Conservation (phyloP, 2,329 filamentous ascomycete genomes). For the Byssoonygena ceratinophila region DNA sequence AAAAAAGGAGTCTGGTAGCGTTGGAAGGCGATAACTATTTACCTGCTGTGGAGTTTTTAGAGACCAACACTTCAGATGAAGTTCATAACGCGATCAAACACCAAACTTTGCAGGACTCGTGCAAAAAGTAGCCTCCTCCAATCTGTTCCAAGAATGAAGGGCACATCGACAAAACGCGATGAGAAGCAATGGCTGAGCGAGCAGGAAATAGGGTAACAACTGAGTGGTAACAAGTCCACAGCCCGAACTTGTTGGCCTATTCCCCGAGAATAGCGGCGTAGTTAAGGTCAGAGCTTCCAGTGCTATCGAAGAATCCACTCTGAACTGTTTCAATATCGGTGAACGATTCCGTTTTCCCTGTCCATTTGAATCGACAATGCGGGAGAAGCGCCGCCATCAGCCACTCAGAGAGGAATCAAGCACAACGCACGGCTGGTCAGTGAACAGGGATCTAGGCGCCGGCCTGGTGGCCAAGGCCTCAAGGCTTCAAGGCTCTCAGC, state of each 20-base stretch:
- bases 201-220: not conserved
- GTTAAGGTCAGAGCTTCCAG: not conserved
- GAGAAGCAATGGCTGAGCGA: not conserved
- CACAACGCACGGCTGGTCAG: not conserved
- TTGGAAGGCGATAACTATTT: no score
- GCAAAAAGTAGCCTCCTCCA: not conserved
- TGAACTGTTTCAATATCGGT: not conserved
- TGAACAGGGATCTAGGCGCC: conserved; percentile 9
- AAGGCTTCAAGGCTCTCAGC: not conserved
- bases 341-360: not conserved
- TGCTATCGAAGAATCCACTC: not conserved
- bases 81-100: not conserved
- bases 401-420: not conserved
- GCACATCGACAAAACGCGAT: not conserved
- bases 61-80: not conserved
- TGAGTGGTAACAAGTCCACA: not conserved
- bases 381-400: not conserved
- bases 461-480: conserved; percentile 6
- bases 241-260: not conserved
- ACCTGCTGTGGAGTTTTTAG: no score
- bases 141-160: not conserved
- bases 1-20: not conserved
- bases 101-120: not conserved
- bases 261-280: not conserved
- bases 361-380: not conserved